A percentile compares a stretch with the other conserved stretches of the same genome.
phyloP scores from a whole-genome alignment of 495 filamentous ascomycete genomes.

The Lepidopterella palustris region DNA sequence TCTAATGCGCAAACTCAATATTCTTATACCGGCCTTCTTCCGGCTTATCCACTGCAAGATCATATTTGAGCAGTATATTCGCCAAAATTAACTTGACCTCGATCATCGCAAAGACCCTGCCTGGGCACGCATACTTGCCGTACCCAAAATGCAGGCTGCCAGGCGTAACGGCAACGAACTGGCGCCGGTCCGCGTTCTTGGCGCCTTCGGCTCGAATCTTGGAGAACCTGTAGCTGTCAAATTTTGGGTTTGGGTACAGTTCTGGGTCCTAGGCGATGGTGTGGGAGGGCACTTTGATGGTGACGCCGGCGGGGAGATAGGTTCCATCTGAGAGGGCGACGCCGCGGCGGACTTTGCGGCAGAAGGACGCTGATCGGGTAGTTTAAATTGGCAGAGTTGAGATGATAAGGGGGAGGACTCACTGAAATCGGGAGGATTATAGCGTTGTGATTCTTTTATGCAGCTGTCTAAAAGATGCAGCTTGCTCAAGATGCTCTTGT shows the following conservation, averaged over 20 bases:
- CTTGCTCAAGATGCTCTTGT: conserved; percentile 38
- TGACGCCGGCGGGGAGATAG: conserved; percentile 18
- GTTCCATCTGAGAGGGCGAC: conserved; percentile 25
- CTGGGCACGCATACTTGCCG: conserved; percentile 9
- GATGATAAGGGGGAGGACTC: background rate
- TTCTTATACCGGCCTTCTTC: conserved; percentile 2
- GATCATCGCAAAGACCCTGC: conserved; percentile 9
- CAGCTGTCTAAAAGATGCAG: conserved; percentile 51
- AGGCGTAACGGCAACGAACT: background rate
- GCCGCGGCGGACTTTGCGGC: conserved; percentile 19
- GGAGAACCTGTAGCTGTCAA: conserved; percentile 21
- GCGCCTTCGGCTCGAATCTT: conserved; percentile 10
- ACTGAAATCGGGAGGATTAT: conserved; percentile 30
- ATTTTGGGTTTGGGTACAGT: conserved; percentile 16
- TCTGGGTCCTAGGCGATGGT: conserved; percentile 14
- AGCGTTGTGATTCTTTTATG: conserved; percentile 48
- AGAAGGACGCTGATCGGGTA: conserved; percentile 12
- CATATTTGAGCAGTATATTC: background rate
- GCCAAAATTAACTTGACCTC: conserved; percentile 6
- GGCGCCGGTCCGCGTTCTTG: background rate
- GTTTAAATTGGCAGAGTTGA: too few species aligned
- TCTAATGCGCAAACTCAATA: conserved; percentile 3
- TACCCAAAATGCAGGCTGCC: conserved; percentile 1
- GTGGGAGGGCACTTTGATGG: conserved; percentile 14
- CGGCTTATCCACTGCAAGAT: background rate